Conservation (phyloP, 2,329 filamentous ascomycete genomes). For the Fusarium phyllophilum region DNA sequence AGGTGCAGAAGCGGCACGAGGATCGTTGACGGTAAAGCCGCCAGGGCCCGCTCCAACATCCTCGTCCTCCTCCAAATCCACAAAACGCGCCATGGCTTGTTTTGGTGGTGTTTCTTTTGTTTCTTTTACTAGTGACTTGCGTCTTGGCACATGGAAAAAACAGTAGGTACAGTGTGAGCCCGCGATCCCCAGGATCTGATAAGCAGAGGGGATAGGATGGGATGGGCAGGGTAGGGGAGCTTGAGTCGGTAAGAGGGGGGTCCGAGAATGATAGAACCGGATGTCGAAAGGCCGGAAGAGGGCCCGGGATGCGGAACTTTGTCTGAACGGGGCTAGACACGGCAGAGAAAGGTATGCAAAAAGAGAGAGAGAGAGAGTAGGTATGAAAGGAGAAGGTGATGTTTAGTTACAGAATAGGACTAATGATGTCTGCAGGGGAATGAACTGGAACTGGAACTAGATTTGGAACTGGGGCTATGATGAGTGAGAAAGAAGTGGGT, state of each 20-base stretch:
- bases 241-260: background rate
- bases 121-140: constrained; percentile 9
- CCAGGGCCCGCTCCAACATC: constrained; percentile 33
- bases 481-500: constrained; percentile 31
- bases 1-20: constrained; percentile 33
- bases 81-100: constrained; percentile 45
- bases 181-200: constrained; percentile 44
- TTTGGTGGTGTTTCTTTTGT: background rate
- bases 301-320: constrained; percentile 30
- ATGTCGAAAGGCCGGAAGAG: constrained; percentile 34
- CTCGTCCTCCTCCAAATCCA: constrained; percentile 45
- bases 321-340: constrained; percentile 24
- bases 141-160: constrained; percentile 18
- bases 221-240: constrained; percentile 1
- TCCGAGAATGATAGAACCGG: constrained; percentile 39
- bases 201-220: constrained; percentile 33
- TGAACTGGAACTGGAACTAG: constrained; percentile 4
- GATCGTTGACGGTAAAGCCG: constrained; percentile 24
- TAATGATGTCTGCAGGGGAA: constrained; percentile 20
- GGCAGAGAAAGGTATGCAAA: constrained; percentile 9
- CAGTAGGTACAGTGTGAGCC: constrained; percentile 28
- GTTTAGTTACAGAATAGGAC: constrained; percentile 20
- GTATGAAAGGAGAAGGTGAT: constrained; percentile 21
- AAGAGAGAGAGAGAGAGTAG: background rate
- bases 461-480: constrained; percentile 20